A percentile compares a stretch with the other conserved stretches of the same genome.
phyloP scores from a whole-genome alignment of 2,329 filamentous ascomycete genomes.

The Penicillium palitans region DNA sequence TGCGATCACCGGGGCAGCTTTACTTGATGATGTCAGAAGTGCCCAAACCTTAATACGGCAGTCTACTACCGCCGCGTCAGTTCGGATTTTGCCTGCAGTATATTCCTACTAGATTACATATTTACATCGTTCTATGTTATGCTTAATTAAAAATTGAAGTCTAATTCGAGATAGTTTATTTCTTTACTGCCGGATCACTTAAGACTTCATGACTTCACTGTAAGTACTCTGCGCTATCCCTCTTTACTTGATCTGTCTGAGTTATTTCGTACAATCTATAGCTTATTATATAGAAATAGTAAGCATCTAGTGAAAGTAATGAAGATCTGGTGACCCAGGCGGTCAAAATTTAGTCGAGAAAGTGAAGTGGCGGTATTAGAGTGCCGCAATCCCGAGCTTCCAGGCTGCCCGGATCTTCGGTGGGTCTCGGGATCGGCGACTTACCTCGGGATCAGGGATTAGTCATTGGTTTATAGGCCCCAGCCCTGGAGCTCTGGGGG shows the following conservation, averaged over 20 bases:
- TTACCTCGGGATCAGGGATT: not conserved
- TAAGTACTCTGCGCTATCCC: not conserved
- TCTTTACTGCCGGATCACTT: not conserved
- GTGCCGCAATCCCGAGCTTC: not conserved
- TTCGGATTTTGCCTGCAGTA: not conserved
- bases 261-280: not conserved
- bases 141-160: not conserved
- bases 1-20: not conserved
- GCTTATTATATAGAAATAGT: no score
- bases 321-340: not conserved
- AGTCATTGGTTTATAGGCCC: not conserved
- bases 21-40: conserved; percentile 3
- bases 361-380: not conserved
- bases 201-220: not conserved
- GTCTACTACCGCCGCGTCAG: not conserved
- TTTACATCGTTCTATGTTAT: not conserved
- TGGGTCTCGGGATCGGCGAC: not conserved
- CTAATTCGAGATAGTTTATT: not conserved
- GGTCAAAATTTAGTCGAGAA: not conserved
- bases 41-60: not conserved
- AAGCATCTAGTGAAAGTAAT: not conserved
- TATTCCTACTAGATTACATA: no score
- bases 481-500: not conserved
- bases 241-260: not conserved
- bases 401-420: not conserved